Evolutionary conservation across 2,329 filamentous ascomycete species (phyloP).

Genomic region (Colletotrichum tropicicola): DNA sequence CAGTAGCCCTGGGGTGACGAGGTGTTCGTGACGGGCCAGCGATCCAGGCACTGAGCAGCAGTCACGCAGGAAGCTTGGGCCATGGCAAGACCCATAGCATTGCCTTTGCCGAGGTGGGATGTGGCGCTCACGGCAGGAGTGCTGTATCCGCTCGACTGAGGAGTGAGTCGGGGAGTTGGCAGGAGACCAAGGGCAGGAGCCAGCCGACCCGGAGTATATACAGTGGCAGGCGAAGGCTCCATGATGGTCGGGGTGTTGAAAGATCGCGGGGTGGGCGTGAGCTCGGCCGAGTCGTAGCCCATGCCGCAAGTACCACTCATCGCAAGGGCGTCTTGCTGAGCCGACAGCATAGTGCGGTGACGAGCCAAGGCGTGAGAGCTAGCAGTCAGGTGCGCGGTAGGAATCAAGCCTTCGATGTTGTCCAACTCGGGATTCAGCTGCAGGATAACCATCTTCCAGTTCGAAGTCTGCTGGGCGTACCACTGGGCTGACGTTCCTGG

Average conservation of each 20-base stretch:
- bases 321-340: slow-evolving; percentile 46
- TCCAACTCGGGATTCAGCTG: slow-evolving; percentile 65
- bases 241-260: slow-evolving; percentile 53
- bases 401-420: slow-evolving; percentile 64
- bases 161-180: slow-evolving; percentile 67
- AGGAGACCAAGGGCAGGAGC: slow-evolving; percentile 64
- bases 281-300: slow-evolving; percentile 48
- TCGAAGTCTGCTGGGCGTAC: slow-evolving; percentile 56
- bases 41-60: slow-evolving; percentile 60
- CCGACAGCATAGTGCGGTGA: slow-evolving; percentile 53
- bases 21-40: slow-evolving; percentile 56
- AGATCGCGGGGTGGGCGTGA: slow-evolving; percentile 51
- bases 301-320: slow-evolving; percentile 32
- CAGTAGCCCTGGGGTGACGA: slow-evolving; percentile 63
- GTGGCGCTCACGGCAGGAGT: slow-evolving; percentile 68
- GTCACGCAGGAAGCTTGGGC: slow-evolving; percentile 58
- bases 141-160: slow-evolving; percentile 63
- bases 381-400: slow-evolving; percentile 40
- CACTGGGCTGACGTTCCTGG: slow-evolving; percentile 55
- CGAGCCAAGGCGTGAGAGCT: slow-evolving; percentile 48
- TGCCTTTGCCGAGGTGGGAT: slow-evolving; percentile 57
- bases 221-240: slow-evolving; percentile 57
- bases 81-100: slow-evolving; percentile 70
- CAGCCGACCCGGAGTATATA: slow-evolving; percentile 54
- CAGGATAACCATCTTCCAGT: slow-evolving; percentile 69